phyloP scores from a whole-genome alignment of 148 eudicot genomes.

The Polygonum maritimum region DNA sequence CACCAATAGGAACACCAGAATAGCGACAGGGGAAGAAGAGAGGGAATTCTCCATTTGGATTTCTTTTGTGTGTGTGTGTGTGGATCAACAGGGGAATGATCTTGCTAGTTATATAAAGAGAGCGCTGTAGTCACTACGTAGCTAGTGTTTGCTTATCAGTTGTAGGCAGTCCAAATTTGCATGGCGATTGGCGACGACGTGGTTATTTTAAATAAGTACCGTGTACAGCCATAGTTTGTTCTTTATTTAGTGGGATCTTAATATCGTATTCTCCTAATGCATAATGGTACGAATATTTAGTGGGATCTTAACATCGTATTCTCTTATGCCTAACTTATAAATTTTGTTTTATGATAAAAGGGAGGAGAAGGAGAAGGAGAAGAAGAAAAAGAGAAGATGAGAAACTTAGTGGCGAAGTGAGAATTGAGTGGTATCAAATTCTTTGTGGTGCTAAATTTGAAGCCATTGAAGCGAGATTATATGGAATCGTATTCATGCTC shows the following conservation, averaged over 20 bases:
- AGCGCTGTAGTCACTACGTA: not conserved
- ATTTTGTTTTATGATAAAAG: too few species aligned
- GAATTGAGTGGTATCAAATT: not conserved
- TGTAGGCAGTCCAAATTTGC: constrained; percentile 1
- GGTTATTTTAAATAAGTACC: too few species aligned
- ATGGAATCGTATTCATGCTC: not conserved
- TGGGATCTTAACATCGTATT: too few species aligned
- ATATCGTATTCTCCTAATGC: not conserved
- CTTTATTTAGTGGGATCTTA: not conserved
- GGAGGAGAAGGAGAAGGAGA: not conserved
- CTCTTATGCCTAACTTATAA: too few species aligned
- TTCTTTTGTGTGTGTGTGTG: not conserved
- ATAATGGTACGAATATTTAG: too few species aligned
- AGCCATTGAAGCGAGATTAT: not conserved
- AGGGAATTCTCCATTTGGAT: not conserved
- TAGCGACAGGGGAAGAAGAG: not conserved
- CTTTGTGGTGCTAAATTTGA: not conserved
- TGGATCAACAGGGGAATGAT: not conserved
- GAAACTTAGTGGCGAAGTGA: not conserved
- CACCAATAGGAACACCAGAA: not conserved
- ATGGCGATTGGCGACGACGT: not conserved
- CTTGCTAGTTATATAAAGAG: not conserved
- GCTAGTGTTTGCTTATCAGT: not conserved
- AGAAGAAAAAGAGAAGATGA: not conserved
- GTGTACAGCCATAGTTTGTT: too few species aligned